phyloP scores from a whole-genome alignment of 352 stramenopile species.

The Globisporangium spiculum region DNA sequence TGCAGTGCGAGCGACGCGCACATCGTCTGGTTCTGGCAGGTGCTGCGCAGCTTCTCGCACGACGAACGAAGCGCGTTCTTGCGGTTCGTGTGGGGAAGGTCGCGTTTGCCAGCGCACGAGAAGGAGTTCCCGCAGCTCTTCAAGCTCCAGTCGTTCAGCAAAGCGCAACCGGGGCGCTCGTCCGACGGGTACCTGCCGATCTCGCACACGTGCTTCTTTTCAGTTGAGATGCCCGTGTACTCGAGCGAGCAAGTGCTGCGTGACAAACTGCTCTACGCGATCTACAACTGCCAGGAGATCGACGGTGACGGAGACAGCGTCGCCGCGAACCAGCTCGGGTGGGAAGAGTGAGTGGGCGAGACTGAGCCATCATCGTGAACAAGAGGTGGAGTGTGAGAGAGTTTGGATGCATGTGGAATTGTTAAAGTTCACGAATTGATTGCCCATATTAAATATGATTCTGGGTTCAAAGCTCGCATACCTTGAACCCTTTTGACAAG shows the following conservation, averaged over 20 bases:
- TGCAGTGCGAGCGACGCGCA: constrained; percentile 69
- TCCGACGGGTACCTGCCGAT: constrained; percentile 92
- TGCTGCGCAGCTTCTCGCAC: constrained; percentile 71
- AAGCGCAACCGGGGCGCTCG: constrained; percentile 31
- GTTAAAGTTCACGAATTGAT: not conserved
- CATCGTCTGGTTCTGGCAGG: constrained; percentile 87
- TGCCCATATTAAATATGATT: constrained; percentile 5
- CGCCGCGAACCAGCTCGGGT: constrained; percentile 75
- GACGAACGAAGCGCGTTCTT: constrained; percentile 85
- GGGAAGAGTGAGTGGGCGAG: constrained; percentile 53
- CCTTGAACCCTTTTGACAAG: not conserved
- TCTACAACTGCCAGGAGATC: constrained; percentile 94
- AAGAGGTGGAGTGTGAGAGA: not conserved
- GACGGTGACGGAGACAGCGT: constrained; percentile 84
- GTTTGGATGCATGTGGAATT: not conserved
- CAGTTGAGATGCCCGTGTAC: constrained; percentile 94
- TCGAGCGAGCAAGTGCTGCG: constrained; percentile 70
- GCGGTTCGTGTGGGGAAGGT: constrained; percentile 92
- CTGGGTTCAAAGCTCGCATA: not conserved
- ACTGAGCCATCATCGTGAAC: not conserved
- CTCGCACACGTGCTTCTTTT: constrained; percentile 99
- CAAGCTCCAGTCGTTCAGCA: constrained; percentile 89
- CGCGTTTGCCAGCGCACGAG: constrained; percentile 73
- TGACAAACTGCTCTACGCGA: constrained; percentile 88
- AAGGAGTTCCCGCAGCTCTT: constrained; percentile 89